Evolutionary conservation across 768 basidiomycete species (phyloP).

Genomic region (Lentinula detonsa): DNA sequence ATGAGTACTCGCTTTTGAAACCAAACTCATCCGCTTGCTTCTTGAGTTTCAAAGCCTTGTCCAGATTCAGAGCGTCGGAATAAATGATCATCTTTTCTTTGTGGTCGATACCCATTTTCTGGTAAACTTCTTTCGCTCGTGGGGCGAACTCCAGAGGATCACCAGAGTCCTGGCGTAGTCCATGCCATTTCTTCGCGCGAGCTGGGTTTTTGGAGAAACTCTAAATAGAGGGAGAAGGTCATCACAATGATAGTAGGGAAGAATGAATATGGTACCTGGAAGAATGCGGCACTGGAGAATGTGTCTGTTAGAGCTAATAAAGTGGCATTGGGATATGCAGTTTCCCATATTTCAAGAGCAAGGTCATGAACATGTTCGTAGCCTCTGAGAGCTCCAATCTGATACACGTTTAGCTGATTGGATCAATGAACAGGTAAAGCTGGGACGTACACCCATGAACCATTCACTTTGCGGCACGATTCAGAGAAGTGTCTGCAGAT

Average conservation of each 20-base stretch:
- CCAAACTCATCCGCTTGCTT: conserved; percentile 70
- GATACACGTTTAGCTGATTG: neutral
- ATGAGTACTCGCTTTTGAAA: conserved; percentile 40
- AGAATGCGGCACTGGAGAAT: conserved; percentile 84
- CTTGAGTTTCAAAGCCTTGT: conserved; percentile 65
- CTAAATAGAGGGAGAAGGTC: conserved; percentile 23
- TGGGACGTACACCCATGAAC: conserved; percentile 74
- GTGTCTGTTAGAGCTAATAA: conserved; percentile 92
- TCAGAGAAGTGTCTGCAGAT: neutral
- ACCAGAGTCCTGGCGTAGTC: conserved; percentile 91
- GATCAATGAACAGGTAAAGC: conserved; percentile 1
- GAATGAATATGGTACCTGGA: conserved; percentile 45
- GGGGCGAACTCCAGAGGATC: conserved; percentile 80
- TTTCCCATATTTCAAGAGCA: conserved; percentile 85
- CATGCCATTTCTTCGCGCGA: conserved; percentile 68
- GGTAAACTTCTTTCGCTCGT: conserved; percentile 66
- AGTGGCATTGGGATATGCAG: conserved; percentile 51
- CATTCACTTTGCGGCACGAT: conserved; percentile 54
- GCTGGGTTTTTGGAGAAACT: conserved; percentile 52
- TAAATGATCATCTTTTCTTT: conserved; percentile 69
- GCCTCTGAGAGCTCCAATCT: conserved; percentile 81
- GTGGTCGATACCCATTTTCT: conserved; percentile 61
- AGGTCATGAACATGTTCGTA: conserved; percentile 70
- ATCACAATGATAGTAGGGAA: neutral
- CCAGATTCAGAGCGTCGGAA: conserved; percentile 74